Conservation (phyloP, 768 basidiomycete genomes). For the Boletus barrowsii region DNA sequence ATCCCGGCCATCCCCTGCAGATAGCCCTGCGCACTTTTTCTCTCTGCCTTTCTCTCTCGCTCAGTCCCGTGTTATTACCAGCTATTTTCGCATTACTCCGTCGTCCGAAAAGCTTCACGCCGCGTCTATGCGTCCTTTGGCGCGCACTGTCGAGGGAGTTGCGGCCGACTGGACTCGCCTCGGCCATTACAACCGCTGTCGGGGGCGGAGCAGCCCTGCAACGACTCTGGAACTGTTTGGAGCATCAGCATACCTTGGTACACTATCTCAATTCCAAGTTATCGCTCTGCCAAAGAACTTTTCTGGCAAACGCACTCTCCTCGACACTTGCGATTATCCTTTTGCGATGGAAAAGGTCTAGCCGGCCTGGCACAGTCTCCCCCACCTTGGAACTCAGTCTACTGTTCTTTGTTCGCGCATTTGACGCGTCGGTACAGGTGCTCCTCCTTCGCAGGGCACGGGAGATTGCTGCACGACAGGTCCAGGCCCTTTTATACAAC, state of each 20-base stretch:
- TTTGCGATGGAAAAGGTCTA: slow-evolving; percentile 47
- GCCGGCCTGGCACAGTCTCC: slow-evolving; percentile 30
- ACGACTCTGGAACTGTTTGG: slow-evolving; percentile 38
- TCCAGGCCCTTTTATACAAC: neutral
- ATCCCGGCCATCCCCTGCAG: slow-evolving; percentile 50
- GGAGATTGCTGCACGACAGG: neutral
- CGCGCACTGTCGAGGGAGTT: slow-evolving; percentile 55
- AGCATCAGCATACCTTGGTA: slow-evolving; percentile 1
- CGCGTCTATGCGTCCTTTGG: slow-evolving; percentile 8
- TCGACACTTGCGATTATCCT: slow-evolving; percentile 56
- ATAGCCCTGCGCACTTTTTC: slow-evolving; percentile 66
- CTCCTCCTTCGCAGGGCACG: slow-evolving; percentile 37
- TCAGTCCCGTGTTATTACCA: slow-evolving; percentile 64
- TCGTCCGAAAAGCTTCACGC: slow-evolving; percentile 24
- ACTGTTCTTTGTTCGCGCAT: slow-evolving; percentile 63
- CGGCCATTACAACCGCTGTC: slow-evolving; percentile 58
- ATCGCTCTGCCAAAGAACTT: slow-evolving; percentile 47
- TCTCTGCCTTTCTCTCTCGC: slow-evolving; percentile 59
- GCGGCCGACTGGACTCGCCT: slow-evolving; percentile 63
- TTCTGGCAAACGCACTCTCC: slow-evolving; percentile 55
- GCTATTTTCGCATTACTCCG: slow-evolving; percentile 39
- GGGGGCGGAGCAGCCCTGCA: slow-evolving; percentile 61
- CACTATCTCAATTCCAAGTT: slow-evolving; percentile 24
- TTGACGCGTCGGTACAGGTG: slow-evolving; percentile 58
- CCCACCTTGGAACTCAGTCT: slow-evolving; percentile 69